These are phyloP conservation scores for Moricandia arvensis DNA, from an alignment of 345 rosid genomes.

Conservation along the genomic window DNA sequence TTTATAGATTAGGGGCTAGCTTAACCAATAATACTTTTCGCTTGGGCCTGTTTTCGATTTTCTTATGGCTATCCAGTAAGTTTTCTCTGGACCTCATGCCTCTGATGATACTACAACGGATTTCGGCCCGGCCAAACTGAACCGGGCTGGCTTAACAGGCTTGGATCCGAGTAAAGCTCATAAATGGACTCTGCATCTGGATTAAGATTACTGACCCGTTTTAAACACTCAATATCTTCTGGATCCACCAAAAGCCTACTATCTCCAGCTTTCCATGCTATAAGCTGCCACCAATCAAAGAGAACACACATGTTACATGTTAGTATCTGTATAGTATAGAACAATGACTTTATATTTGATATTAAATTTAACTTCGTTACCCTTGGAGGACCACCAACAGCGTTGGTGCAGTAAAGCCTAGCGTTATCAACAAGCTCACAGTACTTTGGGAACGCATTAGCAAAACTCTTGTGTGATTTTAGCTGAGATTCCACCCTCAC, in stretches of 20 bases:
- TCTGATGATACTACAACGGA: slow-evolving; percentile 48
- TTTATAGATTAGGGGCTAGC: too few species aligned
- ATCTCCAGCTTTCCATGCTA: slow-evolving; percentile 77
- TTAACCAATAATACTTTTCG: too few species aligned
- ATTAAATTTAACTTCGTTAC: slow-evolving; percentile 34
- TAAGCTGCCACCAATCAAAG: slow-evolving; percentile 70
- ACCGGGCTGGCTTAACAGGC: slow-evolving; percentile 42
- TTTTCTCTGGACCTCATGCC: slow-evolving; percentile 46
- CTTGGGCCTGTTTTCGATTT: slow-evolving; percentile 45
- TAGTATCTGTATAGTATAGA: not conserved
- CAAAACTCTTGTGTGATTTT: slow-evolving; percentile 82
- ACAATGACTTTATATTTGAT: not conserved
- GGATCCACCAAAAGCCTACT: slow-evolving; percentile 67
- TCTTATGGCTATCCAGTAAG: slow-evolving; percentile 43
- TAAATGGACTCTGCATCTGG: slow-evolving; percentile 63
- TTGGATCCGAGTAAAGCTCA: slow-evolving; percentile 58
- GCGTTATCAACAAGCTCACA: slow-evolving; percentile 77
- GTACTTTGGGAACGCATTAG: slow-evolving; percentile 70
- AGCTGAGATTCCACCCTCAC: slow-evolving; percentile 84
- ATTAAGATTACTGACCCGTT: slow-evolving; percentile 44
- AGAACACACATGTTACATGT: too few species aligned
- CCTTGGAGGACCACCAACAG: slow-evolving; percentile 68
- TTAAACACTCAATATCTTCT: slow-evolving; percentile 52
- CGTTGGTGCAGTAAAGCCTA: slow-evolving; percentile 79
- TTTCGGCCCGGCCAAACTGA: slow-evolving; percentile 70